Conservation (phyloP, 1,139 yeast genomes). For the Zhuliangozyma blackwelliae region DNA sequence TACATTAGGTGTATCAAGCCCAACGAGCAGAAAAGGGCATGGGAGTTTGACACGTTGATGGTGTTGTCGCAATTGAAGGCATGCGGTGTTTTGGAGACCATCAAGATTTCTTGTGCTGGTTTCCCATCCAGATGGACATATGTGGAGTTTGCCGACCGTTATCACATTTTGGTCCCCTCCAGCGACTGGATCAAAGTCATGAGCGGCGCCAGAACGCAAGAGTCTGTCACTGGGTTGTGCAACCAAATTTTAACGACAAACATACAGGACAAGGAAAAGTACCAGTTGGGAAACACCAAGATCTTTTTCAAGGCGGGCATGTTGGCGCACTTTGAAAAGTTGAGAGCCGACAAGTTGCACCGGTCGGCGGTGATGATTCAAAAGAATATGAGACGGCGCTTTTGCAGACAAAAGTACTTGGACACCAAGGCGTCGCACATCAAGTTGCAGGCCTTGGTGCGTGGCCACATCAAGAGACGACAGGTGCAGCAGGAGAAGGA, state of each 20-base stretch:
- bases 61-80: constrained; percentile 94
- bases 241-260: constrained; percentile 60
- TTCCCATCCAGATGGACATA: constrained; percentile 97
- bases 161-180: constrained; percentile 76
- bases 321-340: constrained; percentile 84
- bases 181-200: constrained; percentile 63
- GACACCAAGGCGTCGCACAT: constrained; percentile 53
- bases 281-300: constrained; percentile 85
- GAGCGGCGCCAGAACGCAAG: constrained; percentile 52
- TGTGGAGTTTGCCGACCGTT: constrained; percentile 88
- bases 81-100: constrained; percentile 97
- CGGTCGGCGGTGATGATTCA: constrained; percentile 82
- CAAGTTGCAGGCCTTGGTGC: constrained; percentile 54
- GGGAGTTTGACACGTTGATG: constrained; percentile 96
- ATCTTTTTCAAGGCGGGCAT: constrained; percentile 96
- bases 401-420: constrained; percentile 59
- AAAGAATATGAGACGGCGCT: constrained; percentile 70
- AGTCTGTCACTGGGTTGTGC: constrained; percentile 61
- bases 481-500: constrained; percentile 58
- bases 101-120: constrained; percentile 95
- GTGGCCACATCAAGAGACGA: constrained; percentile 62
- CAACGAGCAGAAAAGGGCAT: constrained; percentile 86
- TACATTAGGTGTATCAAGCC: constrained; percentile 98
- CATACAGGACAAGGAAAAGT: constrained; percentile 62
- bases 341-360: constrained; percentile 73